phyloP scores from a whole-genome alignment of 2,329 filamentous ascomycete species.

The Dactylella cylindrospora region DNA sequence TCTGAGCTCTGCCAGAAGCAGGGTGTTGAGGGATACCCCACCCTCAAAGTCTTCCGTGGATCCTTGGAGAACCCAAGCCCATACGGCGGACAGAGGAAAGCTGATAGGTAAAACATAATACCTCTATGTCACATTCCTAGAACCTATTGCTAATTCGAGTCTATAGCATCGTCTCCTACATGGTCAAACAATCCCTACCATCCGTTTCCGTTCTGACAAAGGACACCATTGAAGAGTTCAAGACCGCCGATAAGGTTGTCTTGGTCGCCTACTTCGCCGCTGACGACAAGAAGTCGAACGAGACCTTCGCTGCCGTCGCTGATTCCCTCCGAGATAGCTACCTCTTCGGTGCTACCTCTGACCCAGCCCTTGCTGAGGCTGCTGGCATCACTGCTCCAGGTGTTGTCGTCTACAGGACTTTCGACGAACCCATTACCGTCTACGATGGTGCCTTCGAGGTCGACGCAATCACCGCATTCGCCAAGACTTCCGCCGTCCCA shows the following conservation, averaged over 20 bases:
- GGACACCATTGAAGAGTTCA: constrained; percentile 90
- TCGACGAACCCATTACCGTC: constrained; percentile 90
- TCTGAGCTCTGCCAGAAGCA: constrained; percentile 83
- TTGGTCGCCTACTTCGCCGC: constrained; percentile 82
- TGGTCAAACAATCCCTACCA: constrained; percentile 96
- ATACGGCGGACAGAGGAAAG: constrained; percentile 88
- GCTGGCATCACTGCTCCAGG: constrained; percentile 86
- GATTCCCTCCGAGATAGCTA: constrained; percentile 82
- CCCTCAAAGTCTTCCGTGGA: constrained; percentile 97
- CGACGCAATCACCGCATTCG: constrained; percentile 77
- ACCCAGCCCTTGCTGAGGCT: constrained; percentile 79
- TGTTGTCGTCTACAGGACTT: constrained; percentile 93
- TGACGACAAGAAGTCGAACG: constrained; percentile 79
- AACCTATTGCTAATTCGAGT: not conserved
- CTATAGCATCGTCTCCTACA: constrained; percentile 70
- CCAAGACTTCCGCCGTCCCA: constrained; percentile 80
- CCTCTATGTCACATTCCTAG: not conserved
- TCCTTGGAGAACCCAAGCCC: constrained; percentile 70
- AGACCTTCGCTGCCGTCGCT: constrained; percentile 75
- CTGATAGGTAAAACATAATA: constrained; percentile 63
- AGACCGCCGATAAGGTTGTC: constrained; percentile 95
- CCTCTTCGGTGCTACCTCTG: constrained; percentile 86
- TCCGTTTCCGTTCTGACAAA: constrained; percentile 80
- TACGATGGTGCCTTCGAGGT: constrained; percentile 80
- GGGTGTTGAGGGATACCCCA: constrained; percentile 96